Percentiles rank a stretch among this genome's conserved stretches.
Evolutionary conservation across 768 basidiomycete species (phyloP).

Genomic region (Lepiota brunneoincarnata): DNA sequence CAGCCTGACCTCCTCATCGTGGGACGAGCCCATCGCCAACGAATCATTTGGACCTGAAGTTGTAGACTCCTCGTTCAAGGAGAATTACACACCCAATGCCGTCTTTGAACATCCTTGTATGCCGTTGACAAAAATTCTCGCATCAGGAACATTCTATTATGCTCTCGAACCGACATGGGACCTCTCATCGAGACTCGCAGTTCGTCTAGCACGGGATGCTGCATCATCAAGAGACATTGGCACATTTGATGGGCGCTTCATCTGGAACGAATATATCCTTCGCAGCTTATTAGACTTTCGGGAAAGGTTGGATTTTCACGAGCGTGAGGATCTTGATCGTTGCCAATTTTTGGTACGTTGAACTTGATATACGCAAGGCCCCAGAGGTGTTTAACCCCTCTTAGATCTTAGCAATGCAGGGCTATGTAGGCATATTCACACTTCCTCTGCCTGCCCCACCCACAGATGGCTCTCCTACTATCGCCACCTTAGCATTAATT

Average conservation of each 20-base stretch:
- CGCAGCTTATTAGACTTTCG: slow-evolving; percentile 87
- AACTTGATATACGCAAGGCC: slow-evolving; percentile 11
- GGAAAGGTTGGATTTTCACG: slow-evolving; percentile 64
- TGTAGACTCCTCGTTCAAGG: slow-evolving; percentile 45
- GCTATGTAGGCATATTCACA: slow-evolving; percentile 82
- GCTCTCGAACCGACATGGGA: slow-evolving; percentile 85
- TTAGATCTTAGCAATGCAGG: slow-evolving; percentile 90
- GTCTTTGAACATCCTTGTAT: slow-evolving; percentile 88
- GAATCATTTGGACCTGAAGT: slow-evolving; percentile 59
- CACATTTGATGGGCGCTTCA: slow-evolving; percentile 80
- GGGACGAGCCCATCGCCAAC: slow-evolving; percentile 68
- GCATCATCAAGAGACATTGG: slow-evolving; percentile 43
- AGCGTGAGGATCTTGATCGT: slow-evolving; percentile 72
- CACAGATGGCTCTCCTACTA: slow-evolving; percentile 64
- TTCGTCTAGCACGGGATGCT: slow-evolving; percentile 57
- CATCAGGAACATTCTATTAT: slow-evolving; percentile 93
- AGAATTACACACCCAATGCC: slow-evolving; percentile 45
- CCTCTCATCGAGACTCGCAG: slow-evolving; percentile 77
- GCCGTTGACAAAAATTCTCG: slow-evolving; percentile 86
- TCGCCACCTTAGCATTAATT: slow-evolving; percentile 78
- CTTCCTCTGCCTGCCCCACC: slow-evolving; percentile 77
- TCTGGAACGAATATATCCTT: slow-evolving; percentile 95
- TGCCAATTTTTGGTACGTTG: slow-evolving; percentile 80
- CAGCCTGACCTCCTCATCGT: slow-evolving; percentile 77
- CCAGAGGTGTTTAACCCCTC: slow-evolving; percentile 11